phyloP scores from a whole-genome alignment of 495 filamentous ascomycete genomes.

The Trichoderma reesei region DNA sequence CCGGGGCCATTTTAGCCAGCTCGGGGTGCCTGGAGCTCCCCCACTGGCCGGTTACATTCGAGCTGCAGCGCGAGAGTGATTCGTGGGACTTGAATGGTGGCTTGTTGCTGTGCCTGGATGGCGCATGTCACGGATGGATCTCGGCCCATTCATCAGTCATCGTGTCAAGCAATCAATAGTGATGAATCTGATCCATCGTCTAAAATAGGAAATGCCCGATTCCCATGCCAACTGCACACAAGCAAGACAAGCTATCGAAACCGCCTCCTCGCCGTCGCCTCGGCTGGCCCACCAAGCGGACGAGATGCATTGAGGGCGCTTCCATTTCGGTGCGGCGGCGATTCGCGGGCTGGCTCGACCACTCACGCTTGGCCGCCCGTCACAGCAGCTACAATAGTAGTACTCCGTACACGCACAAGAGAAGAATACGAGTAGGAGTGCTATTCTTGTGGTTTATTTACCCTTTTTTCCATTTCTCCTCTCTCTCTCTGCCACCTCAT shows the following conservation, averaged over 20 bases:
- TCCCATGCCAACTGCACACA: not conserved
- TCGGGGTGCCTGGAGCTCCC: too few species aligned
- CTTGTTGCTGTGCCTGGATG: too few species aligned
- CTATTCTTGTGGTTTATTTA: too few species aligned
- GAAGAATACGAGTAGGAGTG: too few species aligned
- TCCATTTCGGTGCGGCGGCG: not conserved
- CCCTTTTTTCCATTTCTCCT: not conserved
- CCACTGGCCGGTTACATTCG: too few species aligned
- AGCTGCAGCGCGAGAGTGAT: too few species aligned
- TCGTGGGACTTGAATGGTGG: too few species aligned
- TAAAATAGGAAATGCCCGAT: constrained; percentile 7
- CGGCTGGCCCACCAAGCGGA: not conserved
- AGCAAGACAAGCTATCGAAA: not conserved
- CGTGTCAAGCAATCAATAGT: too few species aligned
- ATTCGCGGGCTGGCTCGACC: not conserved
- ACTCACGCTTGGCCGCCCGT: not conserved
- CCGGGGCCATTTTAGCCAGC: too few species aligned
- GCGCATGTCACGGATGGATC: too few species aligned
- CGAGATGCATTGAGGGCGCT: too few species aligned
- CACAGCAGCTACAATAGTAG: not conserved
- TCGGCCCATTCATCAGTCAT: too few species aligned
- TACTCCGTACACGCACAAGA: not conserved
- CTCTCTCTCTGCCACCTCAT: not conserved
- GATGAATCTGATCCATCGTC: not conserved
- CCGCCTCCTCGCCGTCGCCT: not conserved